Evolutionary conservation across 2,329 filamentous ascomycete genomes (phyloP), one percentile per base, ranked within the genome.

Genomic region (Rutstroemia sp.): DNA sequence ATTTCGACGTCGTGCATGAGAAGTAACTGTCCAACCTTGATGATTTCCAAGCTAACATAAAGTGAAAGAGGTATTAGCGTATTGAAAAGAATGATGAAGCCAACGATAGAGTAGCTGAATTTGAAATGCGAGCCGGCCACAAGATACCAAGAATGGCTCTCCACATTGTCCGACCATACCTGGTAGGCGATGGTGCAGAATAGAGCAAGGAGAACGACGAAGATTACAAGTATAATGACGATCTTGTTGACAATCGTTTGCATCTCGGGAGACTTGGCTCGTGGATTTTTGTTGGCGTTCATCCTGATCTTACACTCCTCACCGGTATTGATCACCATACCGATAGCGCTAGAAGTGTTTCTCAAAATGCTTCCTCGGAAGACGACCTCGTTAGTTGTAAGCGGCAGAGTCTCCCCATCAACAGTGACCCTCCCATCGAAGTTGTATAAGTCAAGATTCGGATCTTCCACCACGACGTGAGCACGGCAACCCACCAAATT

Each of bases 221-320:
- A 85, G 39, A 87, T 71, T 19, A 95, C 90, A 56, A 96, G 86
- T 47, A 95, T 75, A 46, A 96, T 75, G 30, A 96, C 88, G 62
- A 96, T 89, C 58, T 80, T 83, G 70, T 96, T 96, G 60, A 95
- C 87, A 39, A 86, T 79, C 8, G 75, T 76, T 69, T 96, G 92
- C 66, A 96, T 85, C 8, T 86, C 81, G 1, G 92, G 92, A 7
- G 87, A 87, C 72, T 96, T 96, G 66, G 92, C 89, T 44, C 85
- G 83, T 14, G 90, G 87, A 62, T 92, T 90, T 68, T 91, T 94
- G 74, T 91, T 92, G 51, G 91, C 88, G 66, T 96, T 96, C 91
- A 96, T 95, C 49, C 92, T 88, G 61, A 96, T 96, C 72, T 96
- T 96, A 76, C 90, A 96, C 73, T 96, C 92, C 70, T 96, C 91